Conservation (phyloP, 345 rosid genomes). For the Arabidopsis arenosa region DNA sequence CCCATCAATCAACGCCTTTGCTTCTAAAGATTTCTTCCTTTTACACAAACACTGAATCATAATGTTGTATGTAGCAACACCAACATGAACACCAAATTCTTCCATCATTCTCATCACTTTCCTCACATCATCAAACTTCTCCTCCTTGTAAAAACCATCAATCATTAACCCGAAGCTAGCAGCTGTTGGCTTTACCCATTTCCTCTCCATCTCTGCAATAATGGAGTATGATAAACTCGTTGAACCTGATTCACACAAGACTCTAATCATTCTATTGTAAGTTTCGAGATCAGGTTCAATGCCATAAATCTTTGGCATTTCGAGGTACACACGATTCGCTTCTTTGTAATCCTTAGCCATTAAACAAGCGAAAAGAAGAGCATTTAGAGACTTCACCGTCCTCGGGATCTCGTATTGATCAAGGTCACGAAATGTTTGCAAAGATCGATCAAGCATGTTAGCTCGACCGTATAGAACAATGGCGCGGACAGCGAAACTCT, state of each 20-base stretch:
- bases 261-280: conserved; percentile 61
- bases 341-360: conserved; percentile 58
- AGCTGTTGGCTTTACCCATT: conserved; percentile 58
- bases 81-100: conserved; percentile 49
- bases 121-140: conserved; percentile 72
- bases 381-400: conserved; percentile 68
- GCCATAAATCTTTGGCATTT: conserved; percentile 55
- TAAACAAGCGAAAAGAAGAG: conserved; percentile 66
- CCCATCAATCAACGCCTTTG: conserved; percentile 60
- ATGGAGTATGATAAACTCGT: conserved; percentile 66
- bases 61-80: conserved; percentile 57
- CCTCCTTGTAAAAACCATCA: conserved; percentile 71
- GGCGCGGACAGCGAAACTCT: conserved; percentile 64
- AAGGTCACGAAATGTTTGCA: conserved; percentile 56
- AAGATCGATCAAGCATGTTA: conserved; percentile 71
- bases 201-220: conserved; percentile 75
- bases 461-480: conserved; percentile 81
- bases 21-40: conserved; percentile 63
- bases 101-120: conserved; percentile 70
- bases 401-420: conserved; percentile 51
- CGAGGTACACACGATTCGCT: conserved; percentile 65
- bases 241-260: conserved; percentile 64
- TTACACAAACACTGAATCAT: conserved; percentile 76
- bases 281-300: conserved; percentile 69
- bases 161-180: conserved; percentile 60